These are phyloP conservation scores for Macaranga tanarius DNA, from an alignment of 441 rosid genomes.

Conservation along the genomic window DNA sequence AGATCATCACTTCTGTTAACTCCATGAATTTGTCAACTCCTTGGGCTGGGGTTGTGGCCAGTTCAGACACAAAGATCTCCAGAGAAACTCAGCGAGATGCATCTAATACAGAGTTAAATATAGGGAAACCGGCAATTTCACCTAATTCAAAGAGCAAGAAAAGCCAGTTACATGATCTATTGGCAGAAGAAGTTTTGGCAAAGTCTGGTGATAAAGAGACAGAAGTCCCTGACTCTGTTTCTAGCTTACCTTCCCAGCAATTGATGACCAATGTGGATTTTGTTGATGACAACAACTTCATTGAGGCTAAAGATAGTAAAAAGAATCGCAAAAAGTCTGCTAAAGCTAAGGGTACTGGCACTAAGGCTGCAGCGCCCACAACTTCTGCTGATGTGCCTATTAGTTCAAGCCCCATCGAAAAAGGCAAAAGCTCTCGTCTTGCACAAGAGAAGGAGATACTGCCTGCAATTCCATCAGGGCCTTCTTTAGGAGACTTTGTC, in stretches of 20 bases:
- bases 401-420: slow-evolving; percentile 66
- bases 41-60: slow-evolving; percentile 74
- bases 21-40: slow-evolving; percentile 52
- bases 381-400: slow-evolving; percentile 48
- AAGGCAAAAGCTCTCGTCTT: slow-evolving; percentile 59
- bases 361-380: slow-evolving; percentile 48
- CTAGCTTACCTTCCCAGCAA: slow-evolving; percentile 34
- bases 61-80: slow-evolving; percentile 49
- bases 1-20: slow-evolving; percentile 40
- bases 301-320: slow-evolving; percentile 87
- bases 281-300: slow-evolving; percentile 67
- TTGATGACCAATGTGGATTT: slow-evolving; percentile 33
- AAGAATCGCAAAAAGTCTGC: slow-evolving; percentile 90
- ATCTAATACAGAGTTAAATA: slow-evolving; percentile 32
- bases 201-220: slow-evolving; percentile 53
- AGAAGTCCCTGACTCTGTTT: slow-evolving; percentile 39
- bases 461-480: slow-evolving; percentile 87
- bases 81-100: slow-evolving; percentile 49
- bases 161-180: slow-evolving; percentile 69
- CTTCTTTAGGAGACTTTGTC: slow-evolving; percentile 95
- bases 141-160: slow-evolving; percentile 51
- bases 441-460: slow-evolving; percentile 65
- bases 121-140: slow-evolving; percentile 47
- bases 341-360: slow-evolving; percentile 64
- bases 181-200: slow-evolving; percentile 62